A percentile compares a stretch with the other conserved stretches of the same genome.
phyloP scores from a whole-genome alignment of 345 rosid genomes.

The Rhizophora mangle region DNA sequence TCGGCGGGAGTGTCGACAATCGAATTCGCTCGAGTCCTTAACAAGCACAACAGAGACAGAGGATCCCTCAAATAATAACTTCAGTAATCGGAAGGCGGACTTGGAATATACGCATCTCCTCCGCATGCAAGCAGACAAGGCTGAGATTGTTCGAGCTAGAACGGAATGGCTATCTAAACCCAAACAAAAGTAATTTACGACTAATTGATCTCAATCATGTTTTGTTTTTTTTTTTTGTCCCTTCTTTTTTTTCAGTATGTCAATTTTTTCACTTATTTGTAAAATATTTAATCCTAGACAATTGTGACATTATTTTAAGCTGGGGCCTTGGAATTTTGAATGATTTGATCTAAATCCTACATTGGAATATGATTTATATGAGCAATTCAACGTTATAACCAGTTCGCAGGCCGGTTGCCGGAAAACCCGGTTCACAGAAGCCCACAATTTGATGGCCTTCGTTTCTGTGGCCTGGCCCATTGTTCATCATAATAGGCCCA shows the following conservation, averaged over 20 bases:
- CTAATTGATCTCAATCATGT: background rate
- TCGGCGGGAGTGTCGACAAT: slow-evolving; percentile 23
- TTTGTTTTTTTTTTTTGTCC: background rate
- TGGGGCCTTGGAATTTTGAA: no score
- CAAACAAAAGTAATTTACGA: background rate
- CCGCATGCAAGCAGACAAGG: slow-evolving; percentile 48
- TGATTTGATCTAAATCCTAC: no score
- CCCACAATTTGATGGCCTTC: no score
- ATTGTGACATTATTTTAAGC: no score
- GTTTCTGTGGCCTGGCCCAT: no score
- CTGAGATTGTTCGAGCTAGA: slow-evolving; percentile 54
- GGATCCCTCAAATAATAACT: slow-evolving; percentile 9
- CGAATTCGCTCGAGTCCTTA: slow-evolving; percentile 19
- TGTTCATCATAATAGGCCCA: no score
- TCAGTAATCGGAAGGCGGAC: slow-evolving; percentile 24
- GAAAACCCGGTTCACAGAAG: no score
- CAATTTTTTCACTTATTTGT: no score
- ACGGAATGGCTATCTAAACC: slow-evolving; percentile 50
- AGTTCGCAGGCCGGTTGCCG: no score
- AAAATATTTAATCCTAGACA: no score
- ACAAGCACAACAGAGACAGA: slow-evolving; percentile 16
- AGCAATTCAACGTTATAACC: no score
- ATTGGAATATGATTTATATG: no score
- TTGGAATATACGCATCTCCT: slow-evolving; percentile 49
- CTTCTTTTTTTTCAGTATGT: background rate